Conservation (phyloP, 768 basidiomycete species). For the Melanogaster broomeanus region DNA sequence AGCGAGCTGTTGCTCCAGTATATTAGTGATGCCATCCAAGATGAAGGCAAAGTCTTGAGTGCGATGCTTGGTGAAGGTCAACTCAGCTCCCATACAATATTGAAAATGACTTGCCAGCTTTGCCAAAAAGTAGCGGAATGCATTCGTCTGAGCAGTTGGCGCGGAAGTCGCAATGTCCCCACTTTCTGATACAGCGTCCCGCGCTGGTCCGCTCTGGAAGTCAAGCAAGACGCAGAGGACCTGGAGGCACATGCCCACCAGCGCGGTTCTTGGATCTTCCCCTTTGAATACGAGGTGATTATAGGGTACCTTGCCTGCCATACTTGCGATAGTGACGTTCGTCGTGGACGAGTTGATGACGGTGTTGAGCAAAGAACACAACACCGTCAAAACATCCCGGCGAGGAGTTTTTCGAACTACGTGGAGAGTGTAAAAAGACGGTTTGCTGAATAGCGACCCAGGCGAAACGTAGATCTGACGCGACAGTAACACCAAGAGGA, state of each 20-base stretch:
- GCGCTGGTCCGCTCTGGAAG: constrained; percentile 77
- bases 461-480: constrained; percentile 86
- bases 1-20: constrained; percentile 75
- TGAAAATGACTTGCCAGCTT: constrained; percentile 59
- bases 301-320: constrained; percentile 82
- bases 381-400: constrained; percentile 83
- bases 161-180: constrained; percentile 45
- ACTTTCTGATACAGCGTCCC: constrained; percentile 46
- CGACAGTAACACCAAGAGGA: constrained; percentile 86
- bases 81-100: constrained; percentile 3
- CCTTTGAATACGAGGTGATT: constrained; percentile 89
- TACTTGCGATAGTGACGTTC: constrained; percentile 58
- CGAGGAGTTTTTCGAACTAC: constrained; percentile 76
- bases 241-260: constrained; percentile 77
- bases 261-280: constrained; percentile 73
- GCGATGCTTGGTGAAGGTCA: constrained; percentile 63
- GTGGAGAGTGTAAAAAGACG: constrained; percentile 76
- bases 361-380: constrained; percentile 94
- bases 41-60: constrained; percentile 88
- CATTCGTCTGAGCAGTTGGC: constrained; percentile 74
- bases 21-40: constrained; percentile 64
- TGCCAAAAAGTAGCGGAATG: constrained; percentile 89
- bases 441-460: constrained; percentile 65
- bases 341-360: constrained; percentile 68
- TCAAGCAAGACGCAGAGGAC: constrained; percentile 75